These are phyloP conservation scores for Claviceps pazoutovae DNA, from an alignment of 2,329 filamentous ascomycete genomes.

Conservation along the genomic window DNA sequence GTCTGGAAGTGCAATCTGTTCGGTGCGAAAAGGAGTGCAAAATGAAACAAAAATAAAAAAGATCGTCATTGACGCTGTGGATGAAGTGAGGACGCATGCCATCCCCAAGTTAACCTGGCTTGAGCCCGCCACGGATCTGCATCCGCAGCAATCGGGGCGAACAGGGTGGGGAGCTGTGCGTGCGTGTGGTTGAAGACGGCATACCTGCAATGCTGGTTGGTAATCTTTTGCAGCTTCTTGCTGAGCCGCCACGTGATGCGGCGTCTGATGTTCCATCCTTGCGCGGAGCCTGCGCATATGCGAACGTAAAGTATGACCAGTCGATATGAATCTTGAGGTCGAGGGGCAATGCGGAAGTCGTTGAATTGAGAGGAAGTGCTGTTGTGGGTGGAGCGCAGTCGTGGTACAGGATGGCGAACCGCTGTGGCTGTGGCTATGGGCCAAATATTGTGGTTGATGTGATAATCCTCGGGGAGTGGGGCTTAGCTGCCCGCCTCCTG, in stretches of 20 bases:
- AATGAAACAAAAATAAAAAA: not conserved
- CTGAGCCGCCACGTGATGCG: conserved; percentile 40
- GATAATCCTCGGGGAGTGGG: conserved; percentile 5
- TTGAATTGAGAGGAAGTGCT: conserved; percentile 5
- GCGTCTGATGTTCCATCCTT: conserved; percentile 21
- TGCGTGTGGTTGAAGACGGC: conserved; percentile 7
- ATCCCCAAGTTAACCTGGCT: not conserved
- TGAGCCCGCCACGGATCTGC: not conserved
- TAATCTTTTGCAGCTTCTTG: conserved; percentile 47
- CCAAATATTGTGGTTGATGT: conserved; percentile 5
- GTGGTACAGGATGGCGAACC: conserved; percentile 5
- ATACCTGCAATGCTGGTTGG: conserved; percentile 42
- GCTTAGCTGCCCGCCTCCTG: conserved; percentile 3
- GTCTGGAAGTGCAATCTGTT: not conserved
- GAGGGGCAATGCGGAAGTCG: conserved; percentile 2
- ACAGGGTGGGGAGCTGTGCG: not conserved
- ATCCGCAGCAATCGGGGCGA: not conserved
- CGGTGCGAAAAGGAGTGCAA: not conserved
- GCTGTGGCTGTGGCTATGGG: conserved; percentile 4
- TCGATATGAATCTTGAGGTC: conserved; percentile 4
- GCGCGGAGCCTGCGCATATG: conserved; percentile 8
- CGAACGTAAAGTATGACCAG: conserved; percentile 5
- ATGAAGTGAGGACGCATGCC: not conserved
- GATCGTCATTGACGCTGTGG: not conserved
- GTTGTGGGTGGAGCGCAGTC: conserved; percentile 5